Base-by-base conservation (phyloP, 2,329 filamentous ascomycete genomes). In the Elsinoe fawcettii region DNA sequence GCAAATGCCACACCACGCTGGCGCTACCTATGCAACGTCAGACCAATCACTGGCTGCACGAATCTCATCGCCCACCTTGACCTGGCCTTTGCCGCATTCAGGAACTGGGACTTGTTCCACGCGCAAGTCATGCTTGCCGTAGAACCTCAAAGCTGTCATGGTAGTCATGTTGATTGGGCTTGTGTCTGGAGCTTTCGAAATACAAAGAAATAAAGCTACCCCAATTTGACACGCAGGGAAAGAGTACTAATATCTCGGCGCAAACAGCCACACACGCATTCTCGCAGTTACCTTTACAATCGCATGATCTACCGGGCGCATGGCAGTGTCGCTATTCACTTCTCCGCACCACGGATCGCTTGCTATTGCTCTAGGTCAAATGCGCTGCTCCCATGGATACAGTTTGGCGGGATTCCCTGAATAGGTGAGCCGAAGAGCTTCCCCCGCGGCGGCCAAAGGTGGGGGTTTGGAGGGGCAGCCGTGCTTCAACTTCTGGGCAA, bases 121-220 rank as follows among this genome's bases (percentile, higher is more conserved):
- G 4, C 69, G 66, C 54, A 71, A 53, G 51, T 71, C 69, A 49
- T 67, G 63, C 57, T 68, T 68, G 34, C 68, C 69, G 47, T 71
- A 67, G 60, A 71, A 70, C n/a, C 68, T 65, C n/a, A 70, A 62
- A 5, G 69, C 69, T 53, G 67, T 70, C 69, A 71, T 71, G 3
- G 55, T 64, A 14, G 55, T 30, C 55, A 56, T 56, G 16, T 47
- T 49, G 43, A 14, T 14, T 12, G 20, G 12, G 12, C 18, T 49
- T 34, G 41, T 32, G 43, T 23, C 3, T 43, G 20, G 11, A 2
- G 22, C 25, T 25, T 5, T 37, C 34, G 34, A 4, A 37, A 37
- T 37, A n/a, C 34, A 7, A 12, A 37, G 14, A 39, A 41, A 8
- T 8, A 55, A 39, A 55, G 18, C 16, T 27, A 14, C n/a, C 3